phyloP scores from a whole-genome alignment of 805 yeast species.

The Kuraishia cidri region DNA sequence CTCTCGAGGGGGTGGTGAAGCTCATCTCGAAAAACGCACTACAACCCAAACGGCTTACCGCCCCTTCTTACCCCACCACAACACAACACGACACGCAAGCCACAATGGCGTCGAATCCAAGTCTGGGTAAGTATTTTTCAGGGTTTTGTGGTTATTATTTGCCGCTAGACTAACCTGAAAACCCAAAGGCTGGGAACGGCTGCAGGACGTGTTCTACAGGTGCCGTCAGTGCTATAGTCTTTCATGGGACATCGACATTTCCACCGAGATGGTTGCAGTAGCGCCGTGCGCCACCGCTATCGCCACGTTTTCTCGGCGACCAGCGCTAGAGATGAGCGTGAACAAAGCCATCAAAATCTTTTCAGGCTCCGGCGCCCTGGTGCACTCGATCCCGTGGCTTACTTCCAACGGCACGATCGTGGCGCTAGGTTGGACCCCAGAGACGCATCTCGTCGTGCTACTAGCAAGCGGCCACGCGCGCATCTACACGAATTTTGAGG shows the following conservation, averaged over 20 bases:
- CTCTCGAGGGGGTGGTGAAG: no score
- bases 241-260: slow-evolving; percentile 37
- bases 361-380: slow-evolving; percentile 21
- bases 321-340: slow-evolving; percentile 2
- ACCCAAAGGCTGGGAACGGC: slow-evolving; percentile 69
- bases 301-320: slow-evolving; percentile 33
- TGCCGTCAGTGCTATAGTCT: slow-evolving; percentile 47
- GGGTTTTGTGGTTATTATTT: not conserved
- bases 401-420: slow-evolving; percentile 43
- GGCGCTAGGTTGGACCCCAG: slow-evolving; percentile 40
- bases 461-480: slow-evolving; percentile 44
- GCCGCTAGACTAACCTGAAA: slow-evolving; percentile 17
- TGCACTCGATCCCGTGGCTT: slow-evolving; percentile 28
- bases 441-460: slow-evolving; percentile 50
- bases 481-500: slow-evolving; percentile 55
- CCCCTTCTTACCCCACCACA: no score
- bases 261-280: slow-evolving; percentile 34
- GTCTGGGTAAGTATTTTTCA: slow-evolving; percentile 13
- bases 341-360: slow-evolving; percentile 16
- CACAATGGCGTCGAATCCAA: slow-evolving; percentile 15
- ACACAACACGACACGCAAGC: no score
- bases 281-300: slow-evolving; percentile 48
- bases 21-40: no score
- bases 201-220: slow-evolving; percentile 63
- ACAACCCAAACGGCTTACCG: no score